Conservation (phyloP, 257 asterid genomes). For the Coffea canephora region DNA sequence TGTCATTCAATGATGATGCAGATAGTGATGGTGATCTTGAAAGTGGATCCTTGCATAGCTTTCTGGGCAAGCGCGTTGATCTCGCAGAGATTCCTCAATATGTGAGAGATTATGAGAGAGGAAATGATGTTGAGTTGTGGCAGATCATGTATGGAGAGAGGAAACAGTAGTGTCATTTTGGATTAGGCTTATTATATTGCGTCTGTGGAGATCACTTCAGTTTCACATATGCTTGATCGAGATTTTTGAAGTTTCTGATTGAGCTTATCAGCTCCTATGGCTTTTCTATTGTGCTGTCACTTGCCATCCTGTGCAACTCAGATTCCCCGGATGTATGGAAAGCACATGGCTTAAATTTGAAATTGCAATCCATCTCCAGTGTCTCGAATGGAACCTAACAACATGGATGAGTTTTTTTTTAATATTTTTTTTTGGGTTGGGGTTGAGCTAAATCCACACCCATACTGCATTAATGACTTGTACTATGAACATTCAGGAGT, state of each 20-base stretch:
- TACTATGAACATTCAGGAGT: too few relatives aligned
- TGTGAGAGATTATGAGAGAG: constrained; percentile 63
- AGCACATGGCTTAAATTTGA: neutral
- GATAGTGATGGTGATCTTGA: constrained; percentile 38
- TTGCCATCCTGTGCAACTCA: neutral
- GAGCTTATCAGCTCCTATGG: too few relatives aligned
- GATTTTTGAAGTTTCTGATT: too few relatives aligned
- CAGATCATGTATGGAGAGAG: constrained; percentile 44
- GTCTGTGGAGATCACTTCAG: too few relatives aligned
- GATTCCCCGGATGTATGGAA: neutral
- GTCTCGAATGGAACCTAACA: too few relatives aligned
- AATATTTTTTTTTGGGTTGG: too few relatives aligned
- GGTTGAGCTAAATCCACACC: too few relatives aligned
- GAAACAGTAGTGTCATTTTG: neutral
- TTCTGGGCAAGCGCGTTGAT: constrained; percentile 51
- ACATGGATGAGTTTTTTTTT: too few relatives aligned
- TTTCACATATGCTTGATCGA: too few relatives aligned
- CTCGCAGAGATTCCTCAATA: constrained; percentile 66
- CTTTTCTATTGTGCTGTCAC: too few relatives aligned
- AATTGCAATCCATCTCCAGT: neutral
- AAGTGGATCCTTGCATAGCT: constrained; percentile 25
- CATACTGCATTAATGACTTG: too few relatives aligned
- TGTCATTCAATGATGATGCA: constrained; percentile 21
- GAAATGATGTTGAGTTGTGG: constrained; percentile 83
- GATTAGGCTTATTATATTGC: too few relatives aligned